Percentiles rank a stretch among this genome's conserved stretches.
These are phyloP conservation scores for Penicillium sp. DNA, from an alignment of 2,329 filamentous ascomycete species.

Conservation along the genomic window DNA sequence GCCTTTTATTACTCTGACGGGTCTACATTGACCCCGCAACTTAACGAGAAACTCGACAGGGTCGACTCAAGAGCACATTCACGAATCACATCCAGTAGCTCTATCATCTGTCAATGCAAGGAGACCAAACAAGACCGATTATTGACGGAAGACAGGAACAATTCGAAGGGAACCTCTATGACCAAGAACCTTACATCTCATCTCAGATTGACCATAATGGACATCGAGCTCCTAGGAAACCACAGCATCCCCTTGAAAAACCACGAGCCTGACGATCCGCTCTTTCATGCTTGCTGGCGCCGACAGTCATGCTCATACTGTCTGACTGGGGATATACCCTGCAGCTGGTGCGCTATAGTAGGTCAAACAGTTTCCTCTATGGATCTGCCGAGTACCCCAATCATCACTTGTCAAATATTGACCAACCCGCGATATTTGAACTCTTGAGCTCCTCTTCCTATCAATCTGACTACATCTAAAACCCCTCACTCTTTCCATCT, in stretches of 20 bases:
- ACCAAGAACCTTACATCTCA: constrained; percentile 10
- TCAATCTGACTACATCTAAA: too few species aligned
- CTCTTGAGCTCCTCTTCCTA: too few species aligned
- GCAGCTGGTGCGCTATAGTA: constrained; percentile 42
- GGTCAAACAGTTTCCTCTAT: constrained; percentile 10
- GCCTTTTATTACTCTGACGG: too few species aligned
- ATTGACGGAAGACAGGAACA: neutral
- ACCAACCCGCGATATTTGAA: too few species aligned
- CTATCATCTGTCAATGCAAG: constrained; percentile 1
- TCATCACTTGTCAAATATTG: neutral
- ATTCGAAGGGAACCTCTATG: too few species aligned
- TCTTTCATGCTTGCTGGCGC: constrained; percentile 37
- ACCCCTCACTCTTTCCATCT: neutral
- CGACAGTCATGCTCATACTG: constrained; percentile 37
- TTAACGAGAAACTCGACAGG: neutral
- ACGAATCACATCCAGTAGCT: neutral
- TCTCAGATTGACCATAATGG: neutral
- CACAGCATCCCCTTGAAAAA: constrained; percentile 3
- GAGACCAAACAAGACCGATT: neutral
- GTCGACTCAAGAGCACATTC: neutral
- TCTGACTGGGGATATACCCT: constrained; percentile 31
- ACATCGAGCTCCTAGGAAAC: neutral
- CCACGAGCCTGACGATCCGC: constrained; percentile 20
- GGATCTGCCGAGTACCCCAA: neutral
- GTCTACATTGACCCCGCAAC: constrained; percentile 7